Percentiles rank a stretch among this genome's conserved stretches.
Conservation (phyloP, 805 yeast genomes). For the Vanderwaltozyma verrucispora region DNA sequence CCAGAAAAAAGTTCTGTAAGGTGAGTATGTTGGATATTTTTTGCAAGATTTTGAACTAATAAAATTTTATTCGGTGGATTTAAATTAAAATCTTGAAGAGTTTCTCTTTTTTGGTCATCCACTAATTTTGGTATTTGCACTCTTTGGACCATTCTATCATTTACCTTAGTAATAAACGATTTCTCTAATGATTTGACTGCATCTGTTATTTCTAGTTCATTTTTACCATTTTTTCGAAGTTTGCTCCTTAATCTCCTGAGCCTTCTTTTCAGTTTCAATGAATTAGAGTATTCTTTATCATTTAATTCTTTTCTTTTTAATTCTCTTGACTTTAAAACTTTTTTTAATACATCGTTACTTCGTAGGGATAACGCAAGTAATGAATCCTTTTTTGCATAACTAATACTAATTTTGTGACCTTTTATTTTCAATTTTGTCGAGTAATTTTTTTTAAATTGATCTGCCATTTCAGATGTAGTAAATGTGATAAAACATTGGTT, state of each 20-base stretch:
- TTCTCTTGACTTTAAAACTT: conserved; percentile 7
- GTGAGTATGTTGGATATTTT: conserved; percentile 30
- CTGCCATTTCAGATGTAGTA: conserved; percentile 6
- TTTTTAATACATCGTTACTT: conserved; percentile 4
- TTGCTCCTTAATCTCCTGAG: conserved; percentile 18
- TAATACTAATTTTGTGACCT: conserved; percentile 13
- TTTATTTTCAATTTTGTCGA: conserved; percentile 7
- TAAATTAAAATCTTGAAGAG: conserved; percentile 9
- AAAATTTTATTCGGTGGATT: conserved; percentile 62
- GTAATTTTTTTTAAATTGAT: conserved; percentile 8
- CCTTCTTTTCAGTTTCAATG: conserved; percentile 10
- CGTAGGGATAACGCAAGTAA: conserved; percentile 9
- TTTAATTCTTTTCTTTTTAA: not conserved
- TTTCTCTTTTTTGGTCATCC: conserved; percentile 4
- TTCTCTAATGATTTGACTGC: conserved; percentile 1
- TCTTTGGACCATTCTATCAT: not conserved
- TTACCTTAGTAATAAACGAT: not conserved
- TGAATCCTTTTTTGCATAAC: conserved; percentile 18
- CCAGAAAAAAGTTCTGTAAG: conserved; percentile 38
- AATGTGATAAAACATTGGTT: conserved; percentile 23
- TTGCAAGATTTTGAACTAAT: conserved; percentile 56
- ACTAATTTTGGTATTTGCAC: conserved; percentile 2
- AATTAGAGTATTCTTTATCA: conserved; percentile 2
- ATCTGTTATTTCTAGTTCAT: conserved; percentile 5
- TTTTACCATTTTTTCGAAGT: conserved; percentile 14